Evolutionary conservation across 2,329 filamentous ascomycete genomes (phyloP).

Genomic region (Paecilomyces formosus): DNA sequence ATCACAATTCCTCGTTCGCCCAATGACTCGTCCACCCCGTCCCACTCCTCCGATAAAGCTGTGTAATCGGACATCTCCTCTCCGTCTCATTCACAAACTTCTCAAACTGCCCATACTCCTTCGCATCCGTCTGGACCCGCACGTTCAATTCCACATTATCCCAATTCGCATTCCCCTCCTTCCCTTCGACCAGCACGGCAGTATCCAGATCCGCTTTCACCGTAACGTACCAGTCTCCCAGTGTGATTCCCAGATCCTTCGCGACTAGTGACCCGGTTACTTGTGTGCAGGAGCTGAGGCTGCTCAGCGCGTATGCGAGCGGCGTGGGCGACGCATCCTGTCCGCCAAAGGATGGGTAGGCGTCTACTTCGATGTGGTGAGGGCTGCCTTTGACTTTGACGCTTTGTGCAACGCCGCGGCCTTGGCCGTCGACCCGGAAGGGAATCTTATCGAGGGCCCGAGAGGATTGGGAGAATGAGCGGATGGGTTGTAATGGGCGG

Average conservation of each 20-base stretch:
- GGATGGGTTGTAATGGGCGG: not conserved
- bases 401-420: conserved; percentile 15
- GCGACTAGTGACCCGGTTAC: conserved; percentile 22
- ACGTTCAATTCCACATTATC: conserved; percentile 14
- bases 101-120: conserved; percentile 9
- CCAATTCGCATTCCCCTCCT: conserved; percentile 23
- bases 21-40: conserved; percentile 16
- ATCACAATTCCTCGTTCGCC: conserved; percentile 14
- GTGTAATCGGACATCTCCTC: conserved; percentile 21
- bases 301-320: conserved; percentile 20
- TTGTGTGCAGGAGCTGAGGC: conserved; percentile 22
- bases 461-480: not conserved
- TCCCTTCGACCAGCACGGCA: conserved; percentile 15
- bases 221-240: conserved; percentile 18
- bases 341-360: conserved; percentile 21
- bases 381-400: conserved; percentile 17
- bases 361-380: conserved; percentile 18
- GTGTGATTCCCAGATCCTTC: conserved; percentile 16
- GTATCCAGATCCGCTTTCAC: conserved; percentile 17
- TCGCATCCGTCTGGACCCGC: conserved; percentile 17
- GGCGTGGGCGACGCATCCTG: conserved; percentile 19
- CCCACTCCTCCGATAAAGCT: conserved; percentile 20
- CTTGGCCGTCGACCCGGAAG: conserved; percentile 14
- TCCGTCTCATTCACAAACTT: conserved; percentile 18
- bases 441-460: conserved; percentile 7